Evolutionary conservation across 331 rosid species (phyloP).

Genomic region (Rosa hybrid): DNA sequence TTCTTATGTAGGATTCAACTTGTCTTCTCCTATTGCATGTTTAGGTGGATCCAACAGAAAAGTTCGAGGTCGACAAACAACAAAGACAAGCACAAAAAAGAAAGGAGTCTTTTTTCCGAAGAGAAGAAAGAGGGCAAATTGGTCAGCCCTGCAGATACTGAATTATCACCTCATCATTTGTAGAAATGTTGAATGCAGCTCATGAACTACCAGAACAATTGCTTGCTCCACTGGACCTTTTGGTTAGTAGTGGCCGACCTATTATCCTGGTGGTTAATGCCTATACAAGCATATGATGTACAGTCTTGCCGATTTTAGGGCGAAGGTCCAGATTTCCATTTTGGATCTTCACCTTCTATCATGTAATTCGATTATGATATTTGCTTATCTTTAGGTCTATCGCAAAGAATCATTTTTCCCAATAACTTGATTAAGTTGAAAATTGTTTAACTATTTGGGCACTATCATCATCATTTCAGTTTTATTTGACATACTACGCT

Average conservation of each 20-base stretch:
- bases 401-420: not conserved
- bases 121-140: not conserved
- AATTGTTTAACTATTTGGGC: too few relatives aligned
- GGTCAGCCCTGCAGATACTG: not conserved
- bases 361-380: not conserved
- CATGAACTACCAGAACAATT: constrained; percentile 16
- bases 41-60: constrained; percentile 53
- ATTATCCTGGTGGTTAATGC: constrained; percentile 49
- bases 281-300: constrained; percentile 28
- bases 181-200: constrained; percentile 2
- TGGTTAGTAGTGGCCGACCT: constrained; percentile 39
- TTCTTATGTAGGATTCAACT: constrained; percentile 51
- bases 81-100: constrained; percentile 25
- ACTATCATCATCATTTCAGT: too few relatives aligned
- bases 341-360: not conserved
- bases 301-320: not conserved
- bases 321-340: not conserved
- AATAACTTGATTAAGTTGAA: not conserved
- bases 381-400: not conserved
- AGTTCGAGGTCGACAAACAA: constrained; percentile 22
- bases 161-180: constrained; percentile 19
- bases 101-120: not conserved
- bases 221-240: constrained; percentile 1
- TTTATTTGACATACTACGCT: too few relatives aligned
- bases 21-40: constrained; percentile 37